Conservation (phyloP, 2,329 filamentous ascomycete genomes). For the Cladosporium sp. region DNA sequence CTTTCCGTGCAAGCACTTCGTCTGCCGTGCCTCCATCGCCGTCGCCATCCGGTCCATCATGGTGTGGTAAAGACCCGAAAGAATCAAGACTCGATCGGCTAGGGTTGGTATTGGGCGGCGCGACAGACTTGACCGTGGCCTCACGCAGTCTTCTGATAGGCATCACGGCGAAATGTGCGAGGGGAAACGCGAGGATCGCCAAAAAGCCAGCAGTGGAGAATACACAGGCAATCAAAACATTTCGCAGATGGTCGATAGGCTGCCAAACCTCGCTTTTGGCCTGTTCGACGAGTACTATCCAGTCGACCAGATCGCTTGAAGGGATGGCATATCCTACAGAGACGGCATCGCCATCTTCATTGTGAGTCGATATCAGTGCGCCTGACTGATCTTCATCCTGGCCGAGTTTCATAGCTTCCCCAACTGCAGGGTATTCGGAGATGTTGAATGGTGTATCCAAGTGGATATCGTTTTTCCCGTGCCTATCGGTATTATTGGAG, state of each 20-base stretch:
- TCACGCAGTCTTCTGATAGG: constrained; percentile 73
- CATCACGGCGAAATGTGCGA: constrained; percentile 75
- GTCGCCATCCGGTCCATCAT: constrained; percentile 19
- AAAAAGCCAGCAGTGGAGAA: constrained; percentile 74
- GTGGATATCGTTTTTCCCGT: constrained; percentile 20
- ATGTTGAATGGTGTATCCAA: constrained; percentile 49
- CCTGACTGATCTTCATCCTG: constrained; percentile 45
- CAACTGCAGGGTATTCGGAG: constrained; percentile 58
- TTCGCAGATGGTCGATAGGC: constrained; percentile 70
- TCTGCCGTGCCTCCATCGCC: constrained; percentile 40
- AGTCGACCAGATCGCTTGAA: constrained; percentile 66
- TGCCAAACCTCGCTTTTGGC: constrained; percentile 67
- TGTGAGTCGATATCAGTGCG: constrained; percentile 62
- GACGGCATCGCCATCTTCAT: constrained; percentile 67
- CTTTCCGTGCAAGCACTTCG: constrained; percentile 45
- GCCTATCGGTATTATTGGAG: constrained; percentile 24
- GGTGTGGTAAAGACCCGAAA: constrained; percentile 15
- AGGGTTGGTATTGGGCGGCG: constrained; percentile 54
- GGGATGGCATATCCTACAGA: constrained; percentile 78
- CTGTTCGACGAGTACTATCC: constrained; percentile 80
- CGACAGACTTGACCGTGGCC: constrained; percentile 70
- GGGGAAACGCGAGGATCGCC: constrained; percentile 67
- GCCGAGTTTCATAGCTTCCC: constrained; percentile 49
- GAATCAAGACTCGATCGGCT: constrained; percentile 38
- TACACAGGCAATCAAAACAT: constrained; percentile 77